These are phyloP conservation scores for Colletotrichum orchidophilum DNA, from an alignment of 2,329 filamentous ascomycete genomes.

Conservation along the genomic window DNA sequence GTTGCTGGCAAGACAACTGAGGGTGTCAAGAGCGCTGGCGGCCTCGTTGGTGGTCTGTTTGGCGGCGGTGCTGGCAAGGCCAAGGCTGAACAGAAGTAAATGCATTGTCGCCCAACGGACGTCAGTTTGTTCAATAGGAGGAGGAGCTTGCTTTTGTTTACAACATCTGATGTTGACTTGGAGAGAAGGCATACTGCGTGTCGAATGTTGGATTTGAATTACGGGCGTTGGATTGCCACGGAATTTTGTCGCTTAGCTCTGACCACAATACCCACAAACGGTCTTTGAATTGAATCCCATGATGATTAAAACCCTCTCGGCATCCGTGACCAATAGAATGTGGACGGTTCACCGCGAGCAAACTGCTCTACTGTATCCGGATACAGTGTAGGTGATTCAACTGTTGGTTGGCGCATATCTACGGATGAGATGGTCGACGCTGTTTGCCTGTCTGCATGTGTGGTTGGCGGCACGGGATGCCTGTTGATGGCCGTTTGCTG, in stretches of 20 bases:
- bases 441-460: conserved; percentile 4
- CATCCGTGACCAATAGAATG: not conserved
- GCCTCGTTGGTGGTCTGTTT: conserved; percentile 45
- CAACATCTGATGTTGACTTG: not conserved
- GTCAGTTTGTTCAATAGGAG: not conserved
- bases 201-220: conserved; percentile 1
- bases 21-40: conserved; percentile 43
- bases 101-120: not conserved
- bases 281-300: not conserved
- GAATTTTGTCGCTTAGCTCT: conserved; percentile 1
- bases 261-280: conserved; percentile 21
- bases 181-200: not conserved
- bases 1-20: conserved; percentile 39
- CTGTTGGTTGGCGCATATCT: not conserved
- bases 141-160: not conserved
- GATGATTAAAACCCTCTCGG: not conserved
- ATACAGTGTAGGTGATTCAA: not conserved
- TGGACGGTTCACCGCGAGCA: not conserved
- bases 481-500: not conserved
- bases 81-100: conserved; percentile 33
- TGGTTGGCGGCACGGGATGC: not conserved
- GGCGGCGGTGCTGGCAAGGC: conserved; percentile 41
- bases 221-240: not conserved
- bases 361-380: not conserved
- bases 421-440: not conserved